Evolutionary conservation across 2,329 filamentous ascomycete species (phyloP), one percentile per base, ranked within the genome.

Genomic region (Pyricularia pennisetigena): DNA sequence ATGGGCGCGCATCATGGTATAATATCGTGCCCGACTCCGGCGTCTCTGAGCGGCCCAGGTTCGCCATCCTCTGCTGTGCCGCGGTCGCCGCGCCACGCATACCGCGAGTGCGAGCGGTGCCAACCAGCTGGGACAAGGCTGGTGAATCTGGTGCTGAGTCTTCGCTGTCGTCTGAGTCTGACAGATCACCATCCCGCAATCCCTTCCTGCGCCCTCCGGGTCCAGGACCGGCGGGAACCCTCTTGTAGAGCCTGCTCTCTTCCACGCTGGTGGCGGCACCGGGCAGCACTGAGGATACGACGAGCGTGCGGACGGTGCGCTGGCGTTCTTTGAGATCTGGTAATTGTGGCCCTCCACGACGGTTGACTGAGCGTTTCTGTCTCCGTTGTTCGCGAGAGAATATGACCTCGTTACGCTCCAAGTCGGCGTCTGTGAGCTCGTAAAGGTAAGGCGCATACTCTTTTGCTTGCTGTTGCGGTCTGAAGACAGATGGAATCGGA

Each of bases 311-410:
- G 68, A 98, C 94, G 0, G 95, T 98, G 67, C 94, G 88, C 79
- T 95, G 94, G 68, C 94, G 87, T 74, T 99, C 95, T 77, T 96
- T 97, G 69, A 99, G 87, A 79, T 99, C 95, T n/a, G 95, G 95
- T 59, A 99, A 82, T 69, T 92, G 91, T 6, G 95, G 95, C 0
- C 95, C 95, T 71, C 95, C 95, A 74, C 95, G 88, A 71, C 95
- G 86, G 77, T 97, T 98, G 73, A 97, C 92, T 7, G 95, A 97
- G 65, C 95, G 88, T 81, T 99, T 99, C 79, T 98, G 94, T 67
- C 94, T 88, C 73, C 95, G 86, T 78, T 98, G 94, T 76, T 99
- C 95, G 72, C 95, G 88, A 69, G 95, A 94, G 73, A 98, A 94
- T 57, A 94, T 95, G 32, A 94, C 87, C 77, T 99, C 95, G 68